A percentile compares a stretch with the other conserved stretches of the same genome.
These are phyloP conservation scores for Goffeauzyma gilvescens DNA, from an alignment of 768 basidiomycete species.

Conservation along the genomic window DNA sequence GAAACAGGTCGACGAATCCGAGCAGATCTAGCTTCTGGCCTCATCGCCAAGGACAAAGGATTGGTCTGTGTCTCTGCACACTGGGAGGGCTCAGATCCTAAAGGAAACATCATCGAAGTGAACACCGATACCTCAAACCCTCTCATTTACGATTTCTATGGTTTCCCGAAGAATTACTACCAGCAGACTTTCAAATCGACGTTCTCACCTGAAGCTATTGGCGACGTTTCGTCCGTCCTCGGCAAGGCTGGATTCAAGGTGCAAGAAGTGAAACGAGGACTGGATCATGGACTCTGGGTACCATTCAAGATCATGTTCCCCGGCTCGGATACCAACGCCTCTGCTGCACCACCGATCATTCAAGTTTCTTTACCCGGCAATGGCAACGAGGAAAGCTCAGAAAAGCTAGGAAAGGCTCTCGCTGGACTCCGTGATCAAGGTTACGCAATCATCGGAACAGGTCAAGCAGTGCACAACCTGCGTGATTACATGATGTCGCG, in stretches of 20 bases:
- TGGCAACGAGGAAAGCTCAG: conserved; percentile 9
- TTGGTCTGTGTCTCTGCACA: conserved; percentile 25
- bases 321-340: not conserved
- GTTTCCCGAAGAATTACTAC: conserved; percentile 24
- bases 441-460: conserved; percentile 22
- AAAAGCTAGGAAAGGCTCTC: conserved; percentile 21
- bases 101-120: conserved; percentile 9
- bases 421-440: conserved; percentile 19
- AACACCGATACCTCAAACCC: conserved; percentile 20
- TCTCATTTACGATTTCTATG: conserved; percentile 25
- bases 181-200: conserved; percentile 15
- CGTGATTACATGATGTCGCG: conserved; percentile 20
- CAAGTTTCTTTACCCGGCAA: conserved; percentile 24
- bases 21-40: not conserved
- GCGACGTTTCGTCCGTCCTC: conserved; percentile 12
- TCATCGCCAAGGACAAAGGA: conserved; percentile 15
- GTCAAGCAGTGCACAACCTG: conserved; percentile 27
- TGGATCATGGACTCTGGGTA: conserved; percentile 26
- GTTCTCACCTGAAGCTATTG: conserved; percentile 1
- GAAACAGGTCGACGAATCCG: not conserved
- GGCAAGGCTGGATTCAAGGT: conserved; percentile 7
- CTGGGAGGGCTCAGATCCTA: conserved; percentile 19
- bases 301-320: conserved; percentile 7
- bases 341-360: conserved; percentile 14
- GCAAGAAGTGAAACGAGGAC: conserved; percentile 11